Conservation (phyloP, 2,329 filamentous ascomycete genomes). For the Fusarium mangiferae region DNA sequence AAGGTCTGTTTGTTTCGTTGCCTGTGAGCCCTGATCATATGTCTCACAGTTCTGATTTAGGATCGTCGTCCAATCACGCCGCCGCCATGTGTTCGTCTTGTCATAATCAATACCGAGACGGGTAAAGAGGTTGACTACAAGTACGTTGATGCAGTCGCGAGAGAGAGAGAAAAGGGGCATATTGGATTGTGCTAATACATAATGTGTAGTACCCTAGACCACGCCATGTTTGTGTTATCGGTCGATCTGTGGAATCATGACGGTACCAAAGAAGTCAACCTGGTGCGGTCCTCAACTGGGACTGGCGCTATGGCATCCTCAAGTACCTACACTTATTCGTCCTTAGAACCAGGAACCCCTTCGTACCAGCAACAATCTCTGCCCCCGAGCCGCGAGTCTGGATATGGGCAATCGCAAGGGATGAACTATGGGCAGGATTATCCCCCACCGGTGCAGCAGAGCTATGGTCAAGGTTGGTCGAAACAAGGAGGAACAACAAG, state of each 20-base stretch:
- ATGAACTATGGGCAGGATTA: constrained; percentile 50
- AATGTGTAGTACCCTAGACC: constrained; percentile 49
- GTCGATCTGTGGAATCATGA: constrained; percentile 76
- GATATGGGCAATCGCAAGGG: constrained; percentile 44
- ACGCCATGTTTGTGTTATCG: constrained; percentile 64
- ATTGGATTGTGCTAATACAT: constrained; percentile 5
- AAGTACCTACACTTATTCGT: constrained; percentile 77
- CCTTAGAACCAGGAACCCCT: constrained; percentile 49
- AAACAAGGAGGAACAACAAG: not conserved
- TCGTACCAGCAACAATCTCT: constrained; percentile 51
- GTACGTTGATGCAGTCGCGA: constrained; percentile 59
- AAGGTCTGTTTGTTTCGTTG: constrained; percentile 70
- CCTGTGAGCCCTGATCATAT: not conserved
- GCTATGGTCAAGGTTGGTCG: constrained; percentile 48
- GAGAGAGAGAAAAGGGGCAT: not conserved
- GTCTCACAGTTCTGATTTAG: constrained; percentile 55
- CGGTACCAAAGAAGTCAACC: constrained; percentile 71
- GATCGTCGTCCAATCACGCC: constrained; percentile 96
- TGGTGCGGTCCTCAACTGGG: constrained; percentile 71
- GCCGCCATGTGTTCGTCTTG: constrained; percentile 87
- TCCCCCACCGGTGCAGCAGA: constrained; percentile 42
- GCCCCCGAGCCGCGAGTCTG: constrained; percentile 52
- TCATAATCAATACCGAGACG: constrained; percentile 79
- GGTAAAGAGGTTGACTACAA: constrained; percentile 86
- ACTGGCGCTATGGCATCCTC: constrained; percentile 84